These are phyloP conservation scores for Arabidopsis hybrid DNA, from an alignment of 441 rosid species.

Conservation along the genomic window DNA sequence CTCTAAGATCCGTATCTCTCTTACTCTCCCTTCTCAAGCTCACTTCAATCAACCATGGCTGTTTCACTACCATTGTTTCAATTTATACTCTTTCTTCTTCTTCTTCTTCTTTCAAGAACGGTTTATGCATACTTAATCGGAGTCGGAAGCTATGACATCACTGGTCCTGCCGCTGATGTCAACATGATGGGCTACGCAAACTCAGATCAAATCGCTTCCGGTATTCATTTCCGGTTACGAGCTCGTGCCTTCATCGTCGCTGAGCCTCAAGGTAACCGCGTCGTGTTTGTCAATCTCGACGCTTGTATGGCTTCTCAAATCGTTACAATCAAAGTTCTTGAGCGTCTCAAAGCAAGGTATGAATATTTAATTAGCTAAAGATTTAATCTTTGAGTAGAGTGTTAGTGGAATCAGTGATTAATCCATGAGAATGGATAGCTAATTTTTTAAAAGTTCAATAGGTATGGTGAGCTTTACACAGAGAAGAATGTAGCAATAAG, in stretches of 20 bases:
- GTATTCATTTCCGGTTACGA: conserved; percentile 73
- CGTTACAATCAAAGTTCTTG: conserved; percentile 69
- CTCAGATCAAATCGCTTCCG: conserved; percentile 61
- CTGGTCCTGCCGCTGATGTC: conserved; percentile 85
- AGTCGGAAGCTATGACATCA: conserved; percentile 80
- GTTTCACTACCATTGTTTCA: conserved; percentile 21
- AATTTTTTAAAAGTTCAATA: conserved; percentile 26
- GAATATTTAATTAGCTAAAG: not conserved
- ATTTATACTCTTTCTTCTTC: conserved; percentile 31
- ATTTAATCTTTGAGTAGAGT: not conserved
- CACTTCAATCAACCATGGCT: conserved; percentile 20
- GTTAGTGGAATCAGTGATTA: not conserved
- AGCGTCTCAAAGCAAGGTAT: conserved; percentile 71
- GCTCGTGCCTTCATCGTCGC: conserved; percentile 74
- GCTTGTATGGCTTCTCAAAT: conserved; percentile 85
- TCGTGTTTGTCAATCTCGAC: conserved; percentile 74
- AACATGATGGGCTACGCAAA: conserved; percentile 85
- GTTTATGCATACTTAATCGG: conserved; percentile 57
- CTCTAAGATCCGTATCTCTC: conserved; percentile 5
- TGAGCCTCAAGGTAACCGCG: conserved; percentile 64
- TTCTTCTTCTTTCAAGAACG: conserved; percentile 35
- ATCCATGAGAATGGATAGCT: not conserved
- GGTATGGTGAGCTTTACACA: conserved; percentile 70
- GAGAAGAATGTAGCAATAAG: conserved; percentile 72
- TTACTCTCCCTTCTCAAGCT: not conserved